Evolutionary conservation across 164 flowering plant genomes (phyloP).

Genomic region (Piper betle): DNA sequence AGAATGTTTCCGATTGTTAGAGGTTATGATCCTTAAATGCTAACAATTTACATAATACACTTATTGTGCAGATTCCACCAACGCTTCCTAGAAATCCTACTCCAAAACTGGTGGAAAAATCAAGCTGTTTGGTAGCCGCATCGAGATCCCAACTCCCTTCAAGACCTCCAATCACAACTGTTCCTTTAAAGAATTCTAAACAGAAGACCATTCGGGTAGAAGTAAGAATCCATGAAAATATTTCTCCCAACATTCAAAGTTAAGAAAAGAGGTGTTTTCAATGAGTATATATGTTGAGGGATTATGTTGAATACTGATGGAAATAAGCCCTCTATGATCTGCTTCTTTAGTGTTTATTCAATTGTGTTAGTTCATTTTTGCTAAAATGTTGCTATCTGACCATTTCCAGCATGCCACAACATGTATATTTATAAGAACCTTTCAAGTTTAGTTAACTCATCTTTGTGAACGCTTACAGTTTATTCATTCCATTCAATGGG

Average conservation of each 20-base stretch:
- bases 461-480: too few species aligned
- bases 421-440: too few species aligned
- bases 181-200: slow-evolving; percentile 13
- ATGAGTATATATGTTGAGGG: neutral
- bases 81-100: slow-evolving; percentile 19
- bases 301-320: neutral
- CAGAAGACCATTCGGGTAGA: slow-evolving; percentile 19
- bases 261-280: slow-evolving; percentile 8
- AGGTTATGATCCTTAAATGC: neutral
- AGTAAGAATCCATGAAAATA: slow-evolving; percentile 37
- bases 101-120: slow-evolving; percentile 38
- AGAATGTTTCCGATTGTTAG: too few species aligned
- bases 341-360: neutral
- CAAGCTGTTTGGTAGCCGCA: slow-evolving; percentile 14
- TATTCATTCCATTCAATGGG: too few species aligned
- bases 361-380: too few species aligned
- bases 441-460: too few species aligned
- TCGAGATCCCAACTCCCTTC: slow-evolving; percentile 23
- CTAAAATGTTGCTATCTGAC: too few species aligned
- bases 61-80: slow-evolving; percentile 30
- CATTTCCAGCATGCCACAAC: too few species aligned
- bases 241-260: slow-evolving; percentile 56
- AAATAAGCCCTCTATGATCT: too few species aligned
- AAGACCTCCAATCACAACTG: slow-evolving; percentile 19
- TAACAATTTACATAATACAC: neutral